Evolutionary conservation across 805 yeast genomes (phyloP), one percentile per base, ranked within the genome.

Genomic region (Debaryomyces hansenii): DNA sequence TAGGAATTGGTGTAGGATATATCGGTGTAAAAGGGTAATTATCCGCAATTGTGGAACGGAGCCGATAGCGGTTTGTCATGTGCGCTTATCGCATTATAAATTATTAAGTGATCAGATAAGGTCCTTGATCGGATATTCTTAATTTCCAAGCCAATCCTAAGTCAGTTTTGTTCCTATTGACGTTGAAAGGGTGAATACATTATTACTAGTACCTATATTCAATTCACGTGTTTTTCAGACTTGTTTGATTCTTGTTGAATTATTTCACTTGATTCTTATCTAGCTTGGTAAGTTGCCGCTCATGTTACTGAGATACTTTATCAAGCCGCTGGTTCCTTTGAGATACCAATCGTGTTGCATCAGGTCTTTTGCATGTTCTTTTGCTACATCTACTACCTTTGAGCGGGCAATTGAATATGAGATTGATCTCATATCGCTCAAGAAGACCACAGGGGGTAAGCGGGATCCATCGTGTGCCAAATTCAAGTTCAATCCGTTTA

Each of bases 361-460:
- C 15, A 15, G n/a, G 15, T 10, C 20, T 12, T 18, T 15, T 20
- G 27, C 24, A 12, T 32, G 37, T 20, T 21, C 28, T 10, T 44
- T 48, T 36, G 51, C 51, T 14, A 48, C 51, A 10, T 44, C 42
- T 10, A 33, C 51, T 15, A 45, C 37, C 29, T 20, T 48, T 44
- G 41, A 54, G 46, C 12, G 42, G 32, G 48, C 47, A 14, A 43
- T 39, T 4, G 63, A 59, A 11, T 62, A 55, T 44, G 66, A 62
- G 36, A 60, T 62, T 42, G 64, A 62, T 49, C 47, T 47, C 20
- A 57, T 62, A 12, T 52, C 63, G 4, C 42, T 62, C 40, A 57
- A 46, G 37, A 59, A 56, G 46, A 54, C 52, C 2, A 49, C 53
- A 14, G 45, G 48, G 40, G n/a, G 28, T 4, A 38, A 29, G 11